Base-by-base conservation (phyloP, 495 filamentous ascomycete species). In the Tuber magnatum region DNA sequence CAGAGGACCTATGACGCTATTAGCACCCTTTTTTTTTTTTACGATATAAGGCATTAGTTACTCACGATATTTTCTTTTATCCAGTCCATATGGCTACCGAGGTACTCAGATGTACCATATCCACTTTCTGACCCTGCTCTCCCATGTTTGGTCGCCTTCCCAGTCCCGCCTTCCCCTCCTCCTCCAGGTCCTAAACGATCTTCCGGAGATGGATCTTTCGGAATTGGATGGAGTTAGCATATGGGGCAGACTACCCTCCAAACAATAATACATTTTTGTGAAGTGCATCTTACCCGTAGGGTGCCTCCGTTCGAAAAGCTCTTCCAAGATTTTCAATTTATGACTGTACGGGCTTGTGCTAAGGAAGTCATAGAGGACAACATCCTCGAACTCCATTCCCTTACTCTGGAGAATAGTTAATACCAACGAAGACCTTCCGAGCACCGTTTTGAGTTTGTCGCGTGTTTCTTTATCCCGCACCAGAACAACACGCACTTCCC, bases 311-410 rank as follows among this genome's bases (percentile, higher is more conserved):
- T 65, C 35, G 32, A 39, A 24, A 43, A 80, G 72, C 32, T 43
- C 8, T 68, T 28, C 14, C 9, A 78, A 28, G 14, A 73, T 56
- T 28, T 28, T 28, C 40, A 79, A 75, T 48, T 42, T 24, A 46
- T 20, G 10, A 51, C 68, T 3, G 28, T 39, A 79, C n/a, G 73
- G 68, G 43, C 73, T 73, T 18, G 70, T 76, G 18, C 73, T 74
- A 68, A 80, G 80, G n/a, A 80, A 80, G 20, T 80, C 56, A 22
- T 76, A 80, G 39, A 80, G 69, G 48, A 80, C 80, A 18, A 80
- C 78, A 71, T 80, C 77, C 9, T 86, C 84, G 71, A 86, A 86
- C 71, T 86, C 85, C 85, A 86, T 86, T 9, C 85, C 85, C 65
- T 86, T 86, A 44, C 83, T 84, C 73, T 86, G 79, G 1, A 85